Evolutionary conservation across 2,329 filamentous ascomycete genomes (phyloP).

Genomic region (Ilyonectria sp.): DNA sequence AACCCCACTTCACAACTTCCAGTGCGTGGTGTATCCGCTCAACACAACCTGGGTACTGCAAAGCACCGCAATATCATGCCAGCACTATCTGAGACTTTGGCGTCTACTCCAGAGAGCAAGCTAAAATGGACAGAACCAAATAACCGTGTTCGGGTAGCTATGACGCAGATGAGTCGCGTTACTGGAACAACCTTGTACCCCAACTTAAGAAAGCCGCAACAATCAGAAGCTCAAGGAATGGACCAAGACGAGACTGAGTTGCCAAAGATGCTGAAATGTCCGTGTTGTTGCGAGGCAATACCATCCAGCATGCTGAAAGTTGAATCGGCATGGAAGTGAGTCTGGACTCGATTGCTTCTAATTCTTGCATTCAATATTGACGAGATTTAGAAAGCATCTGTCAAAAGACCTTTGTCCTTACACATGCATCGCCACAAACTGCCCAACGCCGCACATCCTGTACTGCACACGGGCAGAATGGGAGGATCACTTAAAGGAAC

Average conservation of each 20-base stretch:
- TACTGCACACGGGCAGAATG: constrained; percentile 19
- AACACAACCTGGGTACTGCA: not conserved
- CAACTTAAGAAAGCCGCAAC: not conserved
- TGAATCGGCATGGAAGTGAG: constrained; percentile 19
- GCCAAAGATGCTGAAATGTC: constrained; percentile 20
- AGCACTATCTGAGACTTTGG: constrained; percentile 16
- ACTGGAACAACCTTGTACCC: constrained; percentile 9
- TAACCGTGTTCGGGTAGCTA: not conserved
- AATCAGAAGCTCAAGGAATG: not conserved
- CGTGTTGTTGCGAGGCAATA: constrained; percentile 30
- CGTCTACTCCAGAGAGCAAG: constrained; percentile 10
- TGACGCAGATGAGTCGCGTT: constrained; percentile 12
- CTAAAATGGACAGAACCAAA: constrained; percentile 9
- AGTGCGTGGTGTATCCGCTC: not conserved
- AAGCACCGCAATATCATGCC: not conserved
- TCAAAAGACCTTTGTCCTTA: constrained; percentile 33
- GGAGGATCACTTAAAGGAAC: constrained; percentile 22
- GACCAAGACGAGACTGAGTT: constrained; percentile 3
- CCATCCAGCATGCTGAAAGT: constrained; percentile 2
- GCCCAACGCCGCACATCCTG: constrained; percentile 19
- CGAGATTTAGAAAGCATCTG: constrained; percentile 26
- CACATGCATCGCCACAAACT: constrained; percentile 33
- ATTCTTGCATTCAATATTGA: not conserved
- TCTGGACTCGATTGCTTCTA: not conserved
- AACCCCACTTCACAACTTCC: not conserved